phyloP scores from a whole-genome alignment of 495 filamentous ascomycete genomes.

The Penicillium roqueforti region DNA sequence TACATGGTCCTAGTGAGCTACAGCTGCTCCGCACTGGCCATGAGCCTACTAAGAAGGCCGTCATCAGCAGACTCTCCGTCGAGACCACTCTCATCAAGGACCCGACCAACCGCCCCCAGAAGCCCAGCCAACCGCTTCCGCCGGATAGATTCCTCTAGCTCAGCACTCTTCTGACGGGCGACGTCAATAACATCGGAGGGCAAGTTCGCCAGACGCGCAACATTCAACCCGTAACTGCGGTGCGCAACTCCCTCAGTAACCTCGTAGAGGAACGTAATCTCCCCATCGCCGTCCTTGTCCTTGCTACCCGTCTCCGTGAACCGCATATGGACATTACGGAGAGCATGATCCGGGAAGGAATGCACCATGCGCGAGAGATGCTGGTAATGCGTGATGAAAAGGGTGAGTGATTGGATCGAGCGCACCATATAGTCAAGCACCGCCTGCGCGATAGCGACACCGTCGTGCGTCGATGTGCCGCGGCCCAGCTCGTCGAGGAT shows the following conservation, averaged over 20 bases:
- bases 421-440: constrained; percentile 82
- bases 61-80: constrained; percentile 11
- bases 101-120: constrained; percentile 31
- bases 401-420: constrained; percentile 66
- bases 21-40: constrained; percentile 38
- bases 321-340: constrained; percentile 79
- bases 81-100: constrained; percentile 31
- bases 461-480: constrained; percentile 91
- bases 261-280: constrained; percentile 81
- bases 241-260: constrained; percentile 86
- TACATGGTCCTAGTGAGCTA: too few species aligned
- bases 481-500: constrained; percentile 95
- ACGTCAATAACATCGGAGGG: constrained; percentile 70
- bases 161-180: constrained; percentile 70
- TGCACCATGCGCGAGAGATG: constrained; percentile 67
- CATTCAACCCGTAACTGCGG: constrained; percentile 90
- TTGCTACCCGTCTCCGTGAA: constrained; percentile 56
- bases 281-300: constrained; percentile 32
- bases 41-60: constrained; percentile 31
- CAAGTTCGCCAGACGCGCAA: constrained; percentile 80
- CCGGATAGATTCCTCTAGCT: constrained; percentile 72
- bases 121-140: constrained; percentile 51
- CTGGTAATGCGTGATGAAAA: constrained; percentile 98
- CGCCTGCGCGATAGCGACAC: constrained; percentile 91
- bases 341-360: constrained; percentile 54